These are phyloP conservation scores for Panaeolus papilionaceus DNA, from an alignment of 768 basidiomycete species.

Conservation along the genomic window DNA sequence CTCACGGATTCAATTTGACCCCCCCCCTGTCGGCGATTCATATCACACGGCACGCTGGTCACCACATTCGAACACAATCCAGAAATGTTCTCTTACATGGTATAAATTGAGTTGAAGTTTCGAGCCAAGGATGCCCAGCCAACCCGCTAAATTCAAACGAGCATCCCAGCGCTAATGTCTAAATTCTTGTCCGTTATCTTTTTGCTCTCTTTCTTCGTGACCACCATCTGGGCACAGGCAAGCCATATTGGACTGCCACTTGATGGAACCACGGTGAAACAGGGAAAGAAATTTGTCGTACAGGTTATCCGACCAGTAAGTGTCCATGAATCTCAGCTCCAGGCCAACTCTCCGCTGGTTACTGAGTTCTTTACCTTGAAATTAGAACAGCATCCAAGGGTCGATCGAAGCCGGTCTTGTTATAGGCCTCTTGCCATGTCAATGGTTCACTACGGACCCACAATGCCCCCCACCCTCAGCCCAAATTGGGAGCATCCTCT, in stretches of 20 bases:
- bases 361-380: constrained; percentile 36
- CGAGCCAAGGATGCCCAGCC: neutral
- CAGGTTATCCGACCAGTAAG: constrained; percentile 46
- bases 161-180: constrained; percentile 22
- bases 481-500: constrained; percentile 46
- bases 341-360: constrained; percentile 25
- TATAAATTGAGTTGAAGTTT: constrained; percentile 11
- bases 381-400: constrained; percentile 46
- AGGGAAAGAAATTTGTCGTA: constrained; percentile 39
- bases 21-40: neutral
- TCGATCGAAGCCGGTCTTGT: constrained; percentile 51
- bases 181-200: constrained; percentile 17
- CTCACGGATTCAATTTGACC: too few species aligned
- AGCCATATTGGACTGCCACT: constrained; percentile 40
- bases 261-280: constrained; percentile 28
- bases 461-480: constrained; percentile 26
- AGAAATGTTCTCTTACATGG: neutral
- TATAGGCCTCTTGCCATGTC: constrained; percentile 48
- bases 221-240: constrained; percentile 25
- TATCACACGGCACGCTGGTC: neutral
- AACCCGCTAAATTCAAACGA: too few species aligned
- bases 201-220: constrained; percentile 16
- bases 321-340: constrained; percentile 14
- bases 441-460: constrained; percentile 21
- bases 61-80: neutral